Evolutionary conservation across 768 basidiomycete species (phyloP), one percentile per base, ranked within the genome.

Genomic region (Suillus subaureus): DNA sequence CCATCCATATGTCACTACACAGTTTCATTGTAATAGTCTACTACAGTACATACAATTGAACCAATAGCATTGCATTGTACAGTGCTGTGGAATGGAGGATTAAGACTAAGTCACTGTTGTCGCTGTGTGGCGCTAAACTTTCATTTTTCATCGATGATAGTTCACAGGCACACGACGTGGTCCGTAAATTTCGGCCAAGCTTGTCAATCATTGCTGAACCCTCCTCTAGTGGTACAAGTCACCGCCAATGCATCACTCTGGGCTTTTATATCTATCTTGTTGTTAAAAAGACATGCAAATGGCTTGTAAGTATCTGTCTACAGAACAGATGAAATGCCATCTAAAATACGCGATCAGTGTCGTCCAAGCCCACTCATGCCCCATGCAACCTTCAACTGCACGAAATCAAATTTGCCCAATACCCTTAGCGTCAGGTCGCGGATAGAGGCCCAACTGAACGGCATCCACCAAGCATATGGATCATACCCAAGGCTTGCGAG

Each of bases 351-450:
- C 33, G 33, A 56, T 21, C 57, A 78, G 37, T 58, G 67, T 64
- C 71, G 69, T 42, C 73, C 70, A 60, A 73, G 64, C 47, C 75
- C 77, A 68, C 72, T 73, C 49, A 76, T 18, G 28, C 68, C 68
- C 75, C 70, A 78, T 37, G 63, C 71, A 49, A 72, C 67, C 67
- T 26, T 66, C 3, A 18, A 64, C 43, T 61, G 64, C 47, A 71
- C 23, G 51, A 69, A 70, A 6, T 66, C 64, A 3, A 79, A 66
- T 37, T 43, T 66, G 31, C 69, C 69, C 4, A 71, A 9, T 13
- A 65, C 0, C 68, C 74, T 70, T n/a, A 80, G 26, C 18, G 64
- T 57, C 68, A 70, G 69, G 16, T 73, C 66, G 42, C 78, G 70
- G 2, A 79, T 15, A 61, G 72, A 74, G 9, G 60, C 63, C 43